Evolutionary conservation across 2,329 filamentous ascomycete species (phyloP).

Genomic region (Madurella mycetomatis): DNA sequence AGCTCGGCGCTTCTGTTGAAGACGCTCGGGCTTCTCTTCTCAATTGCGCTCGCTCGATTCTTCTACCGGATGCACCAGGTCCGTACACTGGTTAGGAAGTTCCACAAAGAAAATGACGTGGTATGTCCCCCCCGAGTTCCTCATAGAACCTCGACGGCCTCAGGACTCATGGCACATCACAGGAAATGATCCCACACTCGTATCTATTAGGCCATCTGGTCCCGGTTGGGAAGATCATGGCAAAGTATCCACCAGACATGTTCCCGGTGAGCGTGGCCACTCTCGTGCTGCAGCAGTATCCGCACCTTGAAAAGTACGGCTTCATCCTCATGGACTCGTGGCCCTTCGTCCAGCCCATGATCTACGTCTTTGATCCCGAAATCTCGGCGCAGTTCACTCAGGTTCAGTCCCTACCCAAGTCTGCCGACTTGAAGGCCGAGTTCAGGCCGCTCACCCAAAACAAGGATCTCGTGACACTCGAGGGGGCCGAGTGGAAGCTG

Average conservation of each 20-base stretch:
- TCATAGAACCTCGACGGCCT: not conserved
- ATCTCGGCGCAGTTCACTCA: slow-evolving; percentile 38
- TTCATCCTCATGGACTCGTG: slow-evolving; percentile 36
- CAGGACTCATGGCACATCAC: not conserved
- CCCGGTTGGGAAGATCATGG: slow-evolving; percentile 26
- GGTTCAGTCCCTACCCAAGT: slow-evolving; percentile 33
- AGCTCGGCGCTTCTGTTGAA: slow-evolving; percentile 6
- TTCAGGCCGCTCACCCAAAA: slow-evolving; percentile 31
- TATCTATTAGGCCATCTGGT: slow-evolving; percentile 33
- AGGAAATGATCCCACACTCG: slow-evolving; percentile 34
- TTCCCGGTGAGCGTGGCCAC: slow-evolving; percentile 25
- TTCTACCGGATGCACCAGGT: slow-evolving; percentile 28
- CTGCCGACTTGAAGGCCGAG: slow-evolving; percentile 24
- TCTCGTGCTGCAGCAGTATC: slow-evolving; percentile 28
- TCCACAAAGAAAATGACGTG: slow-evolving; percentile 26
- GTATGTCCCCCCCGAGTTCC: slow-evolving; percentile 20
- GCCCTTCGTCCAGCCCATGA: slow-evolving; percentile 34
- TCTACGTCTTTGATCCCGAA: slow-evolving; percentile 35
- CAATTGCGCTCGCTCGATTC: slow-evolving; percentile 22
- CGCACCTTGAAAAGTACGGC: slow-evolving; percentile 28
- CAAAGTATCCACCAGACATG: slow-evolving; percentile 28
- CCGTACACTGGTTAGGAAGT: slow-evolving; percentile 26
- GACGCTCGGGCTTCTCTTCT: slow-evolving; percentile 2
- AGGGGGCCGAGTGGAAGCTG: slow-evolving; percentile 38
- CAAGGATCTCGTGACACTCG: slow-evolving; percentile 32